Percentiles rank a stretch among this genome's conserved stretches.
phyloP scores from a whole-genome alignment of 345 rosid genomes.

The Populus alba region DNA sequence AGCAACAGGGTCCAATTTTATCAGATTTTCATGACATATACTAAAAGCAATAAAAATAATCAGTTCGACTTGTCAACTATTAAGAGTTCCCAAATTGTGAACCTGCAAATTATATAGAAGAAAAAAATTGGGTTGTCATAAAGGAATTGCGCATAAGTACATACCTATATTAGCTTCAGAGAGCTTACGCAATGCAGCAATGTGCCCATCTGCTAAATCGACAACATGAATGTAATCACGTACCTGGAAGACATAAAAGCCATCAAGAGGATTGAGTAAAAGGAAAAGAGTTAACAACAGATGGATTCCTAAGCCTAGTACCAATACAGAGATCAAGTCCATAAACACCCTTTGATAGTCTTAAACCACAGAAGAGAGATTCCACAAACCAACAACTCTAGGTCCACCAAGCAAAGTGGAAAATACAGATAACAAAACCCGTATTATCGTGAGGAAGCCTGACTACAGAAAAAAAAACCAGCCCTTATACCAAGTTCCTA shows the following conservation, averaged over 20 bases:
- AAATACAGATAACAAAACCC: not conserved
- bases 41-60: not conserved
- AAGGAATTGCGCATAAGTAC: not conserved
- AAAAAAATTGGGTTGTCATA: not conserved
- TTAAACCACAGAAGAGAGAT: not conserved
- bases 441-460: not conserved
- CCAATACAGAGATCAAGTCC: not conserved
- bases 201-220: conserved; percentile 94
- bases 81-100: not conserved
- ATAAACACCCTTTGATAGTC: not conserved
- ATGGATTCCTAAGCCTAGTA: not conserved
- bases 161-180: conserved; percentile 62
- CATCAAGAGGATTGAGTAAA: not conserved
- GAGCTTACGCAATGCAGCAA: conserved; percentile 77
- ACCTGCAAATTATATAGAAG: not conserved
- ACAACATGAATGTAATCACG: conserved; percentile 95
- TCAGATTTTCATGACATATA: not conserved
- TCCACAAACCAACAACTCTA: not conserved
- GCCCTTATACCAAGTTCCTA: not conserved
- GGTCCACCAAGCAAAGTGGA: not conserved
- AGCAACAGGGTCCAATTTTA: not conserved
- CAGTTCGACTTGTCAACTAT: not conserved
- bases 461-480: too few relatives aligned
- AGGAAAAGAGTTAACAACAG: not conserved
- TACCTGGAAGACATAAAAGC: conserved; percentile 43